phyloP scores from a whole-genome alignment of 441 rosid genomes.

The Theobroma grandiflorum region DNA sequence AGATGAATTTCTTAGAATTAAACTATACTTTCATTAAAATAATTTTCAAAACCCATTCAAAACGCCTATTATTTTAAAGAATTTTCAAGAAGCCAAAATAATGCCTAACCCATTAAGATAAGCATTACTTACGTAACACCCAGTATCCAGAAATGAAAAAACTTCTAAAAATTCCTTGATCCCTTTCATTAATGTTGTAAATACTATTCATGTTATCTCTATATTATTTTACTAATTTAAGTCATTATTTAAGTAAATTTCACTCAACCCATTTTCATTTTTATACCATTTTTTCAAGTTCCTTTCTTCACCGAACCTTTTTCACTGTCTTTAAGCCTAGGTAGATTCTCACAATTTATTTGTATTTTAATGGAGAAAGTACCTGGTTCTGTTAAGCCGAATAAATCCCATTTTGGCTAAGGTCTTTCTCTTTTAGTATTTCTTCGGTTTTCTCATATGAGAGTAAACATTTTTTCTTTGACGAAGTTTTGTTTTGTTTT shows the following conservation, averaged over 20 bases:
- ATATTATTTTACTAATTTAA: not conserved
- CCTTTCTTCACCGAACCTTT: slow-evolving; percentile 20
- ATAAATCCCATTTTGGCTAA: not conserved
- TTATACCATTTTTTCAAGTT: not conserved
- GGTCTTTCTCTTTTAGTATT: not conserved
- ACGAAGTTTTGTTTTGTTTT: slow-evolving; percentile 22
- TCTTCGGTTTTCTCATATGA: not conserved
- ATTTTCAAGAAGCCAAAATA: not conserved
- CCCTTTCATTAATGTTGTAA: not conserved
- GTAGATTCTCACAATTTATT: not conserved
- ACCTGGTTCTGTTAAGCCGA: slow-evolving; percentile 1
- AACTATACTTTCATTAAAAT: no score
- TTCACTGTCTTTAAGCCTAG: not conserved
- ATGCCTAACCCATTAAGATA: not conserved
- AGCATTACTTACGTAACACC: not conserved
- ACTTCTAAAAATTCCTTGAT: no score
- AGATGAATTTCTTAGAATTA: no score
- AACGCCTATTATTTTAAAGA: not conserved
- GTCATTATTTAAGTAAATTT: not conserved
- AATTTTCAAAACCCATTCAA: not conserved
- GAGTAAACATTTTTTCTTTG: slow-evolving; percentile 22
- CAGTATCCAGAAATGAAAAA: not conserved
- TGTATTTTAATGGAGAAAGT: slow-evolving; percentile 8
- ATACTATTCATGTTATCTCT: not conserved
- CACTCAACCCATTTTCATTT: slow-evolving; percentile 17